Conservation (phyloP, 495 filamentous ascomycete species). For the Mytilinidion resinicola region DNA sequence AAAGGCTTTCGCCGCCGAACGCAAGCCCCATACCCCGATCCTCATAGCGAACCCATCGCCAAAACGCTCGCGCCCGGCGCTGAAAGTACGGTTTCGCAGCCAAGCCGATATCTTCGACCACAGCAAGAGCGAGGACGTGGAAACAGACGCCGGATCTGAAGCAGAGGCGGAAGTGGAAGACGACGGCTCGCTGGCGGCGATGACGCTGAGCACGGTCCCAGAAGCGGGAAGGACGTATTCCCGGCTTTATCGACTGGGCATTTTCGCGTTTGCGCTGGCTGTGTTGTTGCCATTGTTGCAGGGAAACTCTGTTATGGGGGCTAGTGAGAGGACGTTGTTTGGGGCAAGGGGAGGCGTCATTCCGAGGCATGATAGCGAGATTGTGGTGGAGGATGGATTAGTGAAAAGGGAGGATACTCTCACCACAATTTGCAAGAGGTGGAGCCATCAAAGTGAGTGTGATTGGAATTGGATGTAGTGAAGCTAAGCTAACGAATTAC, state of each 20-base stretch:
- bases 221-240: neutral
- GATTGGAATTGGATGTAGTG: neutral
- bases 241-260: slow-evolving; percentile 23
- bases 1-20: neutral
- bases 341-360: slow-evolving; percentile 31
- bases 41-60: neutral
- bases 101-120: slow-evolving; percentile 17
- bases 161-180: neutral
- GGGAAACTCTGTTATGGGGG: slow-evolving; percentile 11
- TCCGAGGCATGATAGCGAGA: slow-evolving; percentile 11
- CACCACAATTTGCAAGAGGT: slow-evolving; percentile 55
- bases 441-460: slow-evolving; percentile 57
- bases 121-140: slow-evolving; percentile 13
- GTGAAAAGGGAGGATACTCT: slow-evolving; percentile 36
- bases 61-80: neutral
- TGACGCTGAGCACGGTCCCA: slow-evolving; percentile 2
- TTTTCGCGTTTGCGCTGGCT: slow-evolving; percentile 24
- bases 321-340: slow-evolving; percentile 12
- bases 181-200: slow-evolving; percentile 1
- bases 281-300: slow-evolving; percentile 28
- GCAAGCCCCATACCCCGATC: neutral
- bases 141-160: slow-evolving; percentile 7
- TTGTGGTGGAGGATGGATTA: slow-evolving; percentile 3
- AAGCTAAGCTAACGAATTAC: neutral
- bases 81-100: slow-evolving; percentile 26